Evolutionary conservation across 2,329 filamentous ascomycete genomes (phyloP), one percentile per base, ranked within the genome.

Genomic region (Paecilomyces dactylethromorphus): DNA sequence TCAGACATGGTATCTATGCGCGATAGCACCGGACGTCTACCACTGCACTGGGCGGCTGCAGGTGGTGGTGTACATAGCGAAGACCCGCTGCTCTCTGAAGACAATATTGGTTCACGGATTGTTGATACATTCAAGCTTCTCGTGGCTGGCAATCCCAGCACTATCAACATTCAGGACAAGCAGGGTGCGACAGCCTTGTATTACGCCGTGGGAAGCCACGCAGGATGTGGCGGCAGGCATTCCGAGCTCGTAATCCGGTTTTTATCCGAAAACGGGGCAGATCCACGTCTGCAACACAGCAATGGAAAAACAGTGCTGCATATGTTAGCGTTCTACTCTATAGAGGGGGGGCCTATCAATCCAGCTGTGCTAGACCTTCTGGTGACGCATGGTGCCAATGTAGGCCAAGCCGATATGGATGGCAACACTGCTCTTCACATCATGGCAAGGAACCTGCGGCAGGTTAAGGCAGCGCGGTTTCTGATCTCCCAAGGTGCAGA

Each of bases 401-500:
- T 66, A 31, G 60, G 64, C 35, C 56, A 62, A 53, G 32, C 57
- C 35, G 62, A 67, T 59, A 51, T 58, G 29, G 60, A 65, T 53
- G 61, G 65, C 32, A 63, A 65, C 45, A 68, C 64, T 4, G 53
- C 63, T 56, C 61, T 69, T 3, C 62, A 68, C 56, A 35, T 65
- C 29, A 61, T 66, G 56, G 61, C 65, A n/a, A 61, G 32, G 49
- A 60, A 65, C 58, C n/a, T 67, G 24, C 56, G 54, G 2, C 62
- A 69, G 57, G 59, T 62, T 49, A 53, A 66, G 18, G 60, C 60
- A 21, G 64, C 54, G 18, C 57, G 58, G 39, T 58, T 60, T 59
- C 59, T 68, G 2, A 52, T 68, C 56, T 55, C 45, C 39, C 53
- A 35, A 21, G 62, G 63, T 2, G 63, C 65, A 49, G 59, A 65